Evolutionary conservation across 805 yeast species (phyloP), one percentile per base, ranked within the genome.

Genomic region (Candida methanosorbosa): DNA sequence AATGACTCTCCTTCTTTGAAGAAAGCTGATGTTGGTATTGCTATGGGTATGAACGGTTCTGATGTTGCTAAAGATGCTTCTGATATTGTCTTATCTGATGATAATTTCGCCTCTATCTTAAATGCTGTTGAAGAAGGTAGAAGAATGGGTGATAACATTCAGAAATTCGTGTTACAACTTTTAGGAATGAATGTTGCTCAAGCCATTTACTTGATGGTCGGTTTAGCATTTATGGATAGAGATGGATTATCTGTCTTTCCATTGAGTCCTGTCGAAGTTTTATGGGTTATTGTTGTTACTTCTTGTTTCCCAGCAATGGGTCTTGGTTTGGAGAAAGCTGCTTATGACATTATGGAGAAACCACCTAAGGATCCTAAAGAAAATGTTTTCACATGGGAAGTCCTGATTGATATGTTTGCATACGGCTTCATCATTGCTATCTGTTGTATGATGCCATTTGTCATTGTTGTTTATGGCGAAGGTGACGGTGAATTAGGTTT

Each of bases 251-350:
- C 94, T 4, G 95, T 86, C 5, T 85, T 85, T 63, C 88, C 90
- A 32, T 65, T 82, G 38, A 71, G 85, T 39, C 88, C 90, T 8
- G 84, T 81, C 39, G 86, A 81, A 57, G 86, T 79, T 7, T 62
- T 81, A 45, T 81, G 88, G 88, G 74, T 81, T 47, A 72, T 81
- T 49, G 85, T 81, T 50, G 72, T 80, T 28, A 81, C 90, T 1
- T 78, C 87, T 2, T 78, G 86, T 46, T 79, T 81, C 66, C 90
- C 90, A 29, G 88, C 88, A 16, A 80, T 81, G 84, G 88, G 90
- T 19, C 68, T 81, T 35, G 86, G 86, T 34, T 65, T 76, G 37
- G 85, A 81, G 54, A 63, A 61, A 39, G 85, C 85, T 0, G 64
- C 68, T 41, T 71, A 73, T 25, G 85, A 76, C 48, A 59, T 78